Evolutionary conservation across 2,329 filamentous ascomycete genomes (phyloP).

Genomic region (Penicillium sp.): DNA sequence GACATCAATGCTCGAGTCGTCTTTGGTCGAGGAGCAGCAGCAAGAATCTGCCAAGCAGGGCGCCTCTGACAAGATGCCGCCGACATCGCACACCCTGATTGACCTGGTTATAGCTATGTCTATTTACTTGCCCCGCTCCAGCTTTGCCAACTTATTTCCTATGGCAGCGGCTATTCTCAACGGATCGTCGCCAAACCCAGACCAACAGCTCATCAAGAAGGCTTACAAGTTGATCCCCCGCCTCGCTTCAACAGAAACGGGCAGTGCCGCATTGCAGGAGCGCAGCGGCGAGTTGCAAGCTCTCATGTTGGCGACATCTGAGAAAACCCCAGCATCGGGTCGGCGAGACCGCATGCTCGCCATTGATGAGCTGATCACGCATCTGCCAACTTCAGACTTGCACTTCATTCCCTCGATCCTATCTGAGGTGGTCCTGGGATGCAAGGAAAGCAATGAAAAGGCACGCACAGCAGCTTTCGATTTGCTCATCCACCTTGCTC

Average conservation of each 20-base stretch:
- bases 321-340: conserved; percentile 80
- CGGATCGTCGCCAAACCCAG: conserved; percentile 48
- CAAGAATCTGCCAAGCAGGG: conserved; percentile 59
- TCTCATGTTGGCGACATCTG: conserved; percentile 70
- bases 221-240: conserved; percentile 96
- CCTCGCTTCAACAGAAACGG: conserved; percentile 72
- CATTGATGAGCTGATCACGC: conserved; percentile 71
- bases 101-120: conserved; percentile 95
- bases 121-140: conserved; percentile 80
- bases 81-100: conserved; percentile 90
- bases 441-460: conserved; percentile 96
- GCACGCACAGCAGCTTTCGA: conserved; percentile 86
- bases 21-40: conserved; percentile 59
- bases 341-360: conserved; percentile 80
- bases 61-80: conserved; percentile 71
- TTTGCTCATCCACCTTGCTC: conserved; percentile 79
- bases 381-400: conserved; percentile 68
- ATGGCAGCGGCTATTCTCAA: conserved; percentile 79
- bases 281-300: conserved; percentile 72
- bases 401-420: conserved; percentile 91
- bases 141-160: conserved; percentile 76
- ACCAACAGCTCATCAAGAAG: conserved; percentile 96
- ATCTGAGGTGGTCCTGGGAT: conserved; percentile 90
- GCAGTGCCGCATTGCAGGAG: conserved; percentile 67
- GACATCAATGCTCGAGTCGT: conserved; percentile 70